Percentiles rank a stretch among this genome's conserved stretches.
Conservation (phyloP, 2,329 filamentous ascomycete genomes). For the Arthroderma sp. region DNA sequence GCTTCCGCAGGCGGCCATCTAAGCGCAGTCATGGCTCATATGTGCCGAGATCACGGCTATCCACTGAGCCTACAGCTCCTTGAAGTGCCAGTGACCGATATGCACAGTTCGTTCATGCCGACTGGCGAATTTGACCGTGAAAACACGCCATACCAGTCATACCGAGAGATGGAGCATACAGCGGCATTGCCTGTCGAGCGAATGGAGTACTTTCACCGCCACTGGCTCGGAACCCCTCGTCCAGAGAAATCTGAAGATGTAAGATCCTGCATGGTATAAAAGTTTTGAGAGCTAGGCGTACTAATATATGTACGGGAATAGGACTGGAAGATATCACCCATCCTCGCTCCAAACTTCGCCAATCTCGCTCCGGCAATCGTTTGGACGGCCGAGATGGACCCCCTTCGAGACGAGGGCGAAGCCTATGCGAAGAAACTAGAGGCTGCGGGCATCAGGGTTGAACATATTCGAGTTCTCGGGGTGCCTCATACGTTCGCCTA, state of each 20-base stretch:
- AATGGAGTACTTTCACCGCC: conserved; percentile 31
- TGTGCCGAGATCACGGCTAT: conserved; percentile 28
- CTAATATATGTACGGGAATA: conserved; percentile 11
- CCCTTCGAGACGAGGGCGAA: conserved; percentile 33
- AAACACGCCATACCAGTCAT: conserved; percentile 30
- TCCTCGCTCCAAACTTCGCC: conserved; percentile 26
- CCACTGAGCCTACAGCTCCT: conserved; percentile 29
- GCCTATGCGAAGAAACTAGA: conserved; percentile 29
- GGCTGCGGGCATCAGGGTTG: conserved; percentile 25
- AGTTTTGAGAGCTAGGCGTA: not conserved
- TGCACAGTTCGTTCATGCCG: conserved; percentile 27
- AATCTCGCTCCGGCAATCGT: conserved; percentile 30
- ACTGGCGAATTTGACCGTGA: conserved; percentile 26
- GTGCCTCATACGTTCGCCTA: conserved; percentile 26
- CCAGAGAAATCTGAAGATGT: conserved; percentile 27
- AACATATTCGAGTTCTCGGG: conserved; percentile 22
- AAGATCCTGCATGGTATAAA: conserved; percentile 10
- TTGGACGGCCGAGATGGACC: conserved; percentile 32
- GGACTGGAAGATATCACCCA: conserved; percentile 35
- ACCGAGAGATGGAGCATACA: conserved; percentile 30
- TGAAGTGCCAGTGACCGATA: conserved; percentile 27
- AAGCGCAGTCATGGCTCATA: conserved; percentile 28
- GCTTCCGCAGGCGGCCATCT: conserved; percentile 32
- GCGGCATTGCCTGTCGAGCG: conserved; percentile 25
- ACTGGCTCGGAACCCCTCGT: conserved; percentile 29